Base-by-base conservation (phyloP, 176 grass and related monocot species). In the Puccinellia tenuiflora region DNA sequence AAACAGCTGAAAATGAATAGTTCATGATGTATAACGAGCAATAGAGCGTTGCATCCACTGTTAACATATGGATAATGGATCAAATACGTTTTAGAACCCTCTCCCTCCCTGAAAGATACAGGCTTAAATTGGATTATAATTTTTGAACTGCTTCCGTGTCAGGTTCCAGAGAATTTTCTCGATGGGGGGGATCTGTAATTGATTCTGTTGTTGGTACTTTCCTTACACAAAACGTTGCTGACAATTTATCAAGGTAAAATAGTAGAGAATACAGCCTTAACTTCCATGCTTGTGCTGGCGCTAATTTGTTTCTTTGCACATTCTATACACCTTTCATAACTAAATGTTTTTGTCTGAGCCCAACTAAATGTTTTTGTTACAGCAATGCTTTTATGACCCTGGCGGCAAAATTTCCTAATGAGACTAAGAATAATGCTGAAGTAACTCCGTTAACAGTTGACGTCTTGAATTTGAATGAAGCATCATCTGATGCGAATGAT, bases 241-340 rank as follows among this genome's bases (percentile, higher is more conserved):
- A 89, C 57, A 68, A 89, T 81, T 85, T 89, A 20, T 89, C 88
- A 69, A 89, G 88, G 83, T 89, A 85, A 89, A 81, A 62, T 42
- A 63, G 62, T 25, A 64, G 12, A 34, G 3, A 39, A 61, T 75
- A 33, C 1, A 7, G n/a, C 75, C 51, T 86, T 45, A 33, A 28
- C 24, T 85, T 68, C 17, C 63, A 76, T 85, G 77, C 75, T 81
- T 69, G 15, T 48, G 13, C 39, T 25, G 22, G 37, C 56, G 26
- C 51, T 31, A 39, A 67, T 40, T 39, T 0, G 1, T 35, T 47
- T 40, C 37, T 54, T 75, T 65, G 13, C 39, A 51, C 30, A 75
- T 75, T 2, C 4, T 25, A 4, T 71, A 45, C 30, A 81, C 40
- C 48, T 51, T 76, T 43, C 18, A 72, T 68, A 35, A 54, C 76